Evolutionary conservation across 2,329 filamentous ascomycete genomes (phyloP), one percentile per base, ranked within the genome.

Genomic region (Coleophoma crateriformis): DNA sequence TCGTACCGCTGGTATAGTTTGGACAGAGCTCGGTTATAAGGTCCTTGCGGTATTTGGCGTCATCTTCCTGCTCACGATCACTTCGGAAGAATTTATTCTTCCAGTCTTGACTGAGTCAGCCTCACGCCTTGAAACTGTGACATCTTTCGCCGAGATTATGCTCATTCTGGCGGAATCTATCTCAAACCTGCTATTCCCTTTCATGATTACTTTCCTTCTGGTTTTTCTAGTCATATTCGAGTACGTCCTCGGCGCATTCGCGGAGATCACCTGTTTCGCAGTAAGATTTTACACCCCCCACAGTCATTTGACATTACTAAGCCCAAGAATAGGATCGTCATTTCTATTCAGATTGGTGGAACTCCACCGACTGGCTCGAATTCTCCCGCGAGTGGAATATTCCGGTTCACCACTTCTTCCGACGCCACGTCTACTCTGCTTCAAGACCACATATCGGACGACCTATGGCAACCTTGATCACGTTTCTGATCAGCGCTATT

Each of bases 221-320:
- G 91, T 97, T 49, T 99, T 99, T 73, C 83, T 99, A 51, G 90
- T 96, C 67, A 97, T 97, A 61, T 99, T 97, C 68, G 94, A 99
- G 68, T 99, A 97, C 68, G 80, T 96, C 11, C 81, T 97, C 33
- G 94, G 92, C 50, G 91, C 91, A 44, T 96, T 95, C 62, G 94
- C 91, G 13, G 94, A 99, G 68, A 88, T 97, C 58, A 96, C 91
- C 15, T 79, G 85, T 44, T 44, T 44, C 22, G 41, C 41, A 3
- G 41, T 62, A 56, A 47, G 55, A 54, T 27, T 20, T n/a, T 19
- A 15, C 15, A 13, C 11, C 22, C 6, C 3, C 11, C 8, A 27
- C 8, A 32, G 13, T 8, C 38, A 19, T 12, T 20, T 15, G 13
- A 10, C 13, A 19, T 44, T 27, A 32, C 41, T 44, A 27, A 44